Conservation (phyloP, 768 basidiomycete species). For the Cystobasidium onofrii region DNA sequence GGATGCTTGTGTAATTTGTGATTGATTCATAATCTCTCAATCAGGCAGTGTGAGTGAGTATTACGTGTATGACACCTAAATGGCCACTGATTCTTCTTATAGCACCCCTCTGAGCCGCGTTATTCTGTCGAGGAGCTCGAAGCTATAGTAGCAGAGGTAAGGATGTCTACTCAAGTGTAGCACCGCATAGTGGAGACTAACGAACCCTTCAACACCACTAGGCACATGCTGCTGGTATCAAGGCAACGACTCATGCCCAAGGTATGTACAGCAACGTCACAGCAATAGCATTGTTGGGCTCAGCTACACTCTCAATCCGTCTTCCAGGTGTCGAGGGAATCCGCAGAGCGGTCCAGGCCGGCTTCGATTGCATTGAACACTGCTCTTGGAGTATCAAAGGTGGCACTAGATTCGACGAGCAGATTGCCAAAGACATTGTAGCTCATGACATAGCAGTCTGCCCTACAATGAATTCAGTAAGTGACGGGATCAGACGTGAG, state of each 20-base stretch:
- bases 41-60: neutral
- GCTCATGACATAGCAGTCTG: constrained; percentile 8
- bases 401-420: neutral
- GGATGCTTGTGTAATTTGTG: too few relatives aligned
- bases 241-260: constrained; percentile 6
- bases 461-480: constrained; percentile 14
- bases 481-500: too few relatives aligned
- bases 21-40: neutral
- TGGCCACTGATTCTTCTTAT: neutral
- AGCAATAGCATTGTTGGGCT: neutral
- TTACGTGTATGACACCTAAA: neutral
- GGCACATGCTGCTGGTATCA: constrained; percentile 2
- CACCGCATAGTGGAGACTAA: too few relatives aligned
- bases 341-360: constrained; percentile 9
- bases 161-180: neutral
- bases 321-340: constrained; percentile 3
- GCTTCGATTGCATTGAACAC: constrained; percentile 7
- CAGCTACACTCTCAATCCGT: neutral
- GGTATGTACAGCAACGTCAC: neutral
- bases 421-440: neutral
- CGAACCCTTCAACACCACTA: neutral
- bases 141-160: constrained; percentile 1
- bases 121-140: constrained; percentile 4
- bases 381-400: constrained; percentile 5
- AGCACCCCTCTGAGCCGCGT: constrained; percentile 12